Percentiles rank a stretch among this genome's conserved stretches.
These are phyloP conservation scores for Lotus japonicus DNA, from an alignment of 306 rosid genomes.

Conservation along the genomic window DNA sequence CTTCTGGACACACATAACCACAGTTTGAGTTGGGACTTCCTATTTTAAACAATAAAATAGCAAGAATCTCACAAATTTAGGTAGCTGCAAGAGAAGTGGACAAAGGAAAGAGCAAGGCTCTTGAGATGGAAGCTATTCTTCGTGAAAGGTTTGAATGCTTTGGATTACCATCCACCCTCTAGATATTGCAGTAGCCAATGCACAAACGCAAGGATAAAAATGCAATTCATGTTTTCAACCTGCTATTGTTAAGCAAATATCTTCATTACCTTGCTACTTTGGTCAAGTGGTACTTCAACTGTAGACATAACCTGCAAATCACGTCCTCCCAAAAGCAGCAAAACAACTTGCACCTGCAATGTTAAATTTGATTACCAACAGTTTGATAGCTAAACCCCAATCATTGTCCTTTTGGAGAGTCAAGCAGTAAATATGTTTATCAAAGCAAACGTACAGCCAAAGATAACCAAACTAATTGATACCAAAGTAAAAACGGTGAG, in stretches of 20 bases:
- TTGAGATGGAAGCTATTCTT: constrained; percentile 93
- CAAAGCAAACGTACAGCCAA: too few species aligned
- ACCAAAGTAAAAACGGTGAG: too few species aligned
- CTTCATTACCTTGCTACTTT: constrained; percentile 56
- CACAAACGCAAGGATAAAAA: constrained; percentile 29
- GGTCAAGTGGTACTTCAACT: constrained; percentile 50
- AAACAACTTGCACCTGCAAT: constrained; percentile 88
- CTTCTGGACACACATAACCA: too few species aligned
- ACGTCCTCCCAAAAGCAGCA: constrained; percentile 79
- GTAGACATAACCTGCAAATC: constrained; percentile 51
- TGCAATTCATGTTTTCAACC: constrained; percentile 11
- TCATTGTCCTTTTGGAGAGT: background rate
- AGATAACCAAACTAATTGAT: too few species aligned
- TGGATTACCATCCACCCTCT: constrained; percentile 55
- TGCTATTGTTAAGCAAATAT: constrained; percentile 21
- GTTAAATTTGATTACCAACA: constrained; percentile 23
- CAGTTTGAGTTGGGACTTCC: too few species aligned
- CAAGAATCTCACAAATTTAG: too few species aligned
- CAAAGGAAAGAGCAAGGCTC: too few species aligned
- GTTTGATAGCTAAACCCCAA: background rate
- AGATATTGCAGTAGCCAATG: constrained; percentile 29
- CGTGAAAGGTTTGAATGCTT: constrained; percentile 79
- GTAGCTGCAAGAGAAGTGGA: too few species aligned
- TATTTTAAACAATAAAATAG: too few species aligned
- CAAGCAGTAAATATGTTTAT: background rate